Conservation (phyloP, 139 green algal genomes). For the Chlamydomonas sphaeroides region DNA sequence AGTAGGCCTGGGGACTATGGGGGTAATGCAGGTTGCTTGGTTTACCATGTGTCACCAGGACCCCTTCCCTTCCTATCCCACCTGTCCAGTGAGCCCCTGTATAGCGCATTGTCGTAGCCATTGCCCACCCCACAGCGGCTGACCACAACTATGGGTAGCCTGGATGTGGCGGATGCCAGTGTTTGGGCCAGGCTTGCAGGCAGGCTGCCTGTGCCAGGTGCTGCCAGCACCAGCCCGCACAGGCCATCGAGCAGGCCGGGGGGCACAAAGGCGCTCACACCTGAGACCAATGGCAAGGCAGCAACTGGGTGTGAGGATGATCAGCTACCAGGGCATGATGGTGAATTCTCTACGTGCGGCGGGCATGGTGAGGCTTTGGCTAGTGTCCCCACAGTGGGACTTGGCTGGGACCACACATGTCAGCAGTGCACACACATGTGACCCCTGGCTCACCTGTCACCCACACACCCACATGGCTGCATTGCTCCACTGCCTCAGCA, state of each 20-base stretch:
- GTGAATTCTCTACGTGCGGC: too few relatives aligned
- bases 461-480: conserved; percentile 40
- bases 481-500: not conserved
- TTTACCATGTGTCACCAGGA: conserved; percentile 22
- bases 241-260: conserved; percentile 30
- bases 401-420: too few relatives aligned
- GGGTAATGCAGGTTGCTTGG: too few relatives aligned
- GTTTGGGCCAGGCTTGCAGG: not conserved
- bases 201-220: conserved; percentile 47
- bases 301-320: too few relatives aligned
- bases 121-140: conserved; percentile 25
- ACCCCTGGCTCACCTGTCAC: too few relatives aligned
- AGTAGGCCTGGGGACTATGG: too few relatives aligned
- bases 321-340: too few relatives aligned
- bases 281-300: too few relatives aligned
- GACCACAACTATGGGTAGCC: conserved; percentile 39
- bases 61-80: conserved; percentile 15
- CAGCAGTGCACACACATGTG: too few relatives aligned
- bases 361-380: too few relatives aligned
- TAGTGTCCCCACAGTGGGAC: too few relatives aligned
- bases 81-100: conserved; percentile 8
- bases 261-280: not conserved
- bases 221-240: conserved; percentile 49
- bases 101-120: conserved; percentile 44
- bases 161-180: conserved; percentile 30